Conservation (phyloP, 176 grass and related monocot genomes). For the Triticum turgidum region DNA sequence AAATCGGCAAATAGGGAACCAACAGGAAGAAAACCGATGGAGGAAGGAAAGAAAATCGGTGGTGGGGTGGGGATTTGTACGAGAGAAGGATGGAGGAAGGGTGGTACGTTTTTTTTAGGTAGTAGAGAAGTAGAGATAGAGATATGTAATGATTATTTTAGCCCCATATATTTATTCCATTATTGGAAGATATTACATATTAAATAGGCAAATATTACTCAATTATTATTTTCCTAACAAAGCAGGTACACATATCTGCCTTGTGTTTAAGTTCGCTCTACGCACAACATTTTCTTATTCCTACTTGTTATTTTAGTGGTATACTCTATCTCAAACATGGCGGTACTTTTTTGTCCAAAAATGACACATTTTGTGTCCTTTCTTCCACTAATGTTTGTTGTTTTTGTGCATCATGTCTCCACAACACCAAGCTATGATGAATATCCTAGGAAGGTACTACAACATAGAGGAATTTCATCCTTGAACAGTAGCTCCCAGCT, state of each 20-base stretch:
- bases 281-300: neutral
- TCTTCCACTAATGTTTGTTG: neutral
- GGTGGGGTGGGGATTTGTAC: no score
- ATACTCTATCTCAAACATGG: neutral
- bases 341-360: neutral
- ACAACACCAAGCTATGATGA: neutral
- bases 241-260: neutral
- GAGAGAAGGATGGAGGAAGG: no score
- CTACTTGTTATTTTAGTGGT: neutral
- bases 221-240: neutral
- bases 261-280: neutral
- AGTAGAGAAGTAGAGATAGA: no score
- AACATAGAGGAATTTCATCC: neutral
- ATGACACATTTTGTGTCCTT: neutral
- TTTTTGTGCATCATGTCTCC: neutral
- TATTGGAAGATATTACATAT: neutral
- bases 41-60: no score
- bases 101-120: no score
- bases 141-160: no score
- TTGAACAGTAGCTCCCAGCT: neutral
- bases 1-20: no score
- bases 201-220: neutral
- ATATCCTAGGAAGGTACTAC: neutral
- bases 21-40: no score
- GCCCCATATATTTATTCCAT: neutral